Base-by-base conservation (phyloP, 345 rosid species). In the Eucalyptus tenuipes region DNA sequence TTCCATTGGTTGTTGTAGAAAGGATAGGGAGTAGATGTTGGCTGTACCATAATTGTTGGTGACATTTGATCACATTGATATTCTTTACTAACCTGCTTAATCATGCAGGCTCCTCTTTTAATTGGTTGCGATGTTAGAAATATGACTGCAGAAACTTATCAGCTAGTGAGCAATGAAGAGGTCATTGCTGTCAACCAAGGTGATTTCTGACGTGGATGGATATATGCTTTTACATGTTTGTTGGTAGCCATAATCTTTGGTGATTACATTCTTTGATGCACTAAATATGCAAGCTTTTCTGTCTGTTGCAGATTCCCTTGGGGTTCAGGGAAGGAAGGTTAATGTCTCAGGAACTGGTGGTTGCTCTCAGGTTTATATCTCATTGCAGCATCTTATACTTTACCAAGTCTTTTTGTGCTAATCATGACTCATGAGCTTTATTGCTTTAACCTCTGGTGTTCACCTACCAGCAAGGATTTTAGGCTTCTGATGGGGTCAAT, bases 141-240 rank as follows among this genome's bases (percentile, higher is more conserved):
- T 88, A 94, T 98, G 93, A 95, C 97, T 18, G 89, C 95, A 6
- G 99, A 96, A 91, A 93, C 99, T 81, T 91, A 90, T 66, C 95
- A 95, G 95, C 95, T 98, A 88, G 68, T 98, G 90, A 93, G 95
- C 90, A 98, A 98, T 89, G 90, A 94, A 92, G 99, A 98, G 91
- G 96, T 98, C 88, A 96, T 98, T 57, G 97, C 98, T 47, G 92
- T 98, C 44, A 96, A 98, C 91, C 99, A 98, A 96, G 99, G 99
- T 98, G 75, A 92, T 88, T 47, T 87, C 90, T 37, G 47, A 40
- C 29, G 1, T 75, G 47, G 16, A 40, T 75, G 15, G 47, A 75
- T 15, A 22, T 31, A 18, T 44, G 45, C 87, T 66, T 57, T 16
- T 50, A 4, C 53, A 61, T 66, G 24, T 75, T 40, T 55, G 22